Evolutionary conservation across 176 grass and related monocot species (phyloP).

Genomic region (Zea luxurians): DNA sequence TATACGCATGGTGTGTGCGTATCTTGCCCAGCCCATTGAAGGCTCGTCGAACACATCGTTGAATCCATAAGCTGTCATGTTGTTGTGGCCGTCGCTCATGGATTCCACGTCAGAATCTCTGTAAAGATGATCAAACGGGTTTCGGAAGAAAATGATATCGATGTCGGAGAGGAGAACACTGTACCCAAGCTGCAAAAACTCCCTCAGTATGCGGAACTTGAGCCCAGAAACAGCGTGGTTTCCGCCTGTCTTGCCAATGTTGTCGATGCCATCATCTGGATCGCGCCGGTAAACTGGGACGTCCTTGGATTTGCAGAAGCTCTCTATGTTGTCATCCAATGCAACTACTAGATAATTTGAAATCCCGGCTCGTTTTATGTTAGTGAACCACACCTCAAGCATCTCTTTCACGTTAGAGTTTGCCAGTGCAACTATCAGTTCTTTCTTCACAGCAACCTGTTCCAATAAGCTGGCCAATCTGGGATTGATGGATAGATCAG

Average conservation of each 20-base stretch:
- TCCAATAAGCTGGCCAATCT: conserved; percentile 74
- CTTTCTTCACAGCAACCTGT: conserved; percentile 73
- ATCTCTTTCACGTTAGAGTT: conserved; percentile 93
- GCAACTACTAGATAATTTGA: conserved; percentile 92
- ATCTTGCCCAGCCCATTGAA: conserved; percentile 95
- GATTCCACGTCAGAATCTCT: conserved; percentile 93
- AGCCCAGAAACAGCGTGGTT: conserved; percentile 94
- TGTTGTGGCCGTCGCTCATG: conserved; percentile 93
- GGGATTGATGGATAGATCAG: conserved; percentile 73
- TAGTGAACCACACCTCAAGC: conserved; percentile 87
- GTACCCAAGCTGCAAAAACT: conserved; percentile 96
- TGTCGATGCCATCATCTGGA: conserved; percentile 79
- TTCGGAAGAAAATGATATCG: conserved; percentile 92
- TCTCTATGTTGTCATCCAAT: conserved; percentile 73
- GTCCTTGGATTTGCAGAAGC: conserved; percentile 65
- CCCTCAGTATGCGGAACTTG: conserved; percentile 85
- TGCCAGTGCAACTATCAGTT: conserved; percentile 85
- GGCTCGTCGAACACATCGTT: conserved; percentile 97
- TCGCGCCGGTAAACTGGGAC: conserved; percentile 79
- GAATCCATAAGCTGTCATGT: conserved; percentile 93
- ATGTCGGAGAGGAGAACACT: conserved; percentile 89
- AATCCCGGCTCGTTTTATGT: conserved; percentile 81
- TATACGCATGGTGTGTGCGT: conserved; percentile 96
- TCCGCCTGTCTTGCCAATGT: conserved; percentile 66
- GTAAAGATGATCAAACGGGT: conserved; percentile 89